Evolutionary conservation across 345 rosid genomes (phyloP).

Genomic region (Passiflora organensis): DNA sequence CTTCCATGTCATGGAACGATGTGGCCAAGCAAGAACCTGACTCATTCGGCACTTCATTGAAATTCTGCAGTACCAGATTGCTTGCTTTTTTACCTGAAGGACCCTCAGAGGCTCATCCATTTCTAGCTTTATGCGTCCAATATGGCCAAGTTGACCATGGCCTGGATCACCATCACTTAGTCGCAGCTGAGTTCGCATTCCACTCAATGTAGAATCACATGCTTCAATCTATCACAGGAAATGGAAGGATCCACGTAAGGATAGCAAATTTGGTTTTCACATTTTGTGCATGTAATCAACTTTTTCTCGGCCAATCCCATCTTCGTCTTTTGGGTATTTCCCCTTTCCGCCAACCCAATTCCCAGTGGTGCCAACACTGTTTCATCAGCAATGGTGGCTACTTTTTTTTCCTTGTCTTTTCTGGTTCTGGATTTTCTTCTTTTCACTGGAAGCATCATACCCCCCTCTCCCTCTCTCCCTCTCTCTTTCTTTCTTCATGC

Average conservation of each 20-base stretch:
- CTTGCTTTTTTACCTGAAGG: neutral
- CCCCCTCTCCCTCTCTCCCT: slow-evolving; percentile 15
- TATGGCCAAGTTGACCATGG: slow-evolving; percentile 40
- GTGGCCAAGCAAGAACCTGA: slow-evolving; percentile 30
- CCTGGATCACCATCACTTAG: slow-evolving; percentile 25
- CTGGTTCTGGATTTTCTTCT: slow-evolving; percentile 7
- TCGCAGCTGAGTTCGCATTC: slow-evolving; percentile 53
- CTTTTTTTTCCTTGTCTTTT: too few species aligned
- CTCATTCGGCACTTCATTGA: slow-evolving; percentile 28
- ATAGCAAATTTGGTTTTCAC: slow-evolving; percentile 5
- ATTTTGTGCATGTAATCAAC: slow-evolving; percentile 9
- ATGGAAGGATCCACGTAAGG: slow-evolving; percentile 30
- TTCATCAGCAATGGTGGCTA: slow-evolving; percentile 19
- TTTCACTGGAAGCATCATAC: slow-evolving; percentile 22
- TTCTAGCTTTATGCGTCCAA: slow-evolving; percentile 23
- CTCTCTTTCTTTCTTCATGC: too few species aligned
- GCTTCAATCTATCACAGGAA: slow-evolving; percentile 26
- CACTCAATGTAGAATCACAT: slow-evolving; percentile 46
- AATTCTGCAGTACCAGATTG: slow-evolving; percentile 20
- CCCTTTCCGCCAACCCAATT: slow-evolving; percentile 38
- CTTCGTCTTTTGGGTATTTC: slow-evolving; percentile 22
- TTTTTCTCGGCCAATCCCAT: slow-evolving; percentile 31
- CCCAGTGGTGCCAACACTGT: slow-evolving; percentile 32
- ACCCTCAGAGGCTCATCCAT: slow-evolving; percentile 3
- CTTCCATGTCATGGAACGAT: slow-evolving; percentile 25